phyloP scores from a whole-genome alignment of 139 green algal genomes.

The Coccomyxa sp. region DNA sequence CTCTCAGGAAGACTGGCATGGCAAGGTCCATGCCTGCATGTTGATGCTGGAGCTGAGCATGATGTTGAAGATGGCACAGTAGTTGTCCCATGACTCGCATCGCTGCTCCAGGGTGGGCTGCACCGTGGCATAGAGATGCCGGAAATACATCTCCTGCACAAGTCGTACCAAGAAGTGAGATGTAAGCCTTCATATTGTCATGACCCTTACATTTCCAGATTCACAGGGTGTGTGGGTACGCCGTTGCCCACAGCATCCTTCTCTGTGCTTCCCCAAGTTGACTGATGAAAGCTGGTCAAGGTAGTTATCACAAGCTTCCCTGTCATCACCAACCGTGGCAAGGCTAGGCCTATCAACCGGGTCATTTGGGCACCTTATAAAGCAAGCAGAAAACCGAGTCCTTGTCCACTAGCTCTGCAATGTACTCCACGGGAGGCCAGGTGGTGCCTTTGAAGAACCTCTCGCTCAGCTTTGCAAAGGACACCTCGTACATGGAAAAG shows the following conservation, averaged over 20 bases:
- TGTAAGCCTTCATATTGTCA: too few species aligned
- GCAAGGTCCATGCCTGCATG: conserved; percentile 55
- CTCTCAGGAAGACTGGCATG: too few species aligned
- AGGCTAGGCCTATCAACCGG: too few species aligned
- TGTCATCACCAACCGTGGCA: too few species aligned
- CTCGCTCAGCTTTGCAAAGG: conserved; percentile 91
- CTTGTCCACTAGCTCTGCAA: conserved; percentile 85
- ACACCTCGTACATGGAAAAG: conserved; percentile 92
- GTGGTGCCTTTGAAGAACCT: conserved; percentile 87
- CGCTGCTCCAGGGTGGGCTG: conserved; percentile 75
- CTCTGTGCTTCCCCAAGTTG: background rate
- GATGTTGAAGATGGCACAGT: conserved; percentile 83
- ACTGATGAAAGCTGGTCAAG: background rate
- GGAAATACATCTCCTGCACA: conserved; percentile 89
- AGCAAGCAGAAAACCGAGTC: conserved; percentile 98
- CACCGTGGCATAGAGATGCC: conserved; percentile 86
- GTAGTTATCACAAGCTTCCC: background rate
- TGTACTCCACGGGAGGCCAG: conserved; percentile 84
- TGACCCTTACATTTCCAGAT: too few species aligned
- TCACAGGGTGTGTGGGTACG: background rate
- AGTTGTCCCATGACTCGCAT: conserved; percentile 92
- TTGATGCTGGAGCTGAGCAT: conserved; percentile 92
- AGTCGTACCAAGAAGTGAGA: background rate
- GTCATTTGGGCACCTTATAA: conserved; percentile 73
- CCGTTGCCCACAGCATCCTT: background rate